Base-by-base conservation (phyloP, 2,329 filamentous ascomycete species). In the Pestalotiopsis sp. region DNA sequence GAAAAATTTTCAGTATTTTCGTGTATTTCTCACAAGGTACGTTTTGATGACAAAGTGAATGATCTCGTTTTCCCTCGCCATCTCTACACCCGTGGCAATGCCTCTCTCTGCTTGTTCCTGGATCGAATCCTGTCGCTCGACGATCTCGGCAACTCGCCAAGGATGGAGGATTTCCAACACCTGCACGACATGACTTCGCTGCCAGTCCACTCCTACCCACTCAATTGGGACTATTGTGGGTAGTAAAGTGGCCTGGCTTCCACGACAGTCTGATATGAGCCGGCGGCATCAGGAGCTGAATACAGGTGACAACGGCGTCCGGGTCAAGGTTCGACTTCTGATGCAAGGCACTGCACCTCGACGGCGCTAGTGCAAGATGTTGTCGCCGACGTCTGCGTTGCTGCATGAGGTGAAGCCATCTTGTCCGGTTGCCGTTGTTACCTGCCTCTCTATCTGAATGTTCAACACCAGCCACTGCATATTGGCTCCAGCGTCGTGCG, bases 321-420 rank as follows among this genome's bases (percentile, higher is more conserved):
- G 3, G 52, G n/a, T 25, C 57, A 59, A 59, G 57, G 23, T 27
- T 27, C 4, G 23, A 27, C 11, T 52, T 13, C 12, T 36, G 20
- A 31, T 66, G 45, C 63, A 66, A 25, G 63, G 25, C 57, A 66
- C 63, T 66, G 63, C 57, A 66, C 20, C 20, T 20, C 31, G 20
- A 39, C 12, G 12, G 41, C 60, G 11, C 49, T 66, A 57, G 63
- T 57, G 63, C 49, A 66, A 38, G 25, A 57, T 14, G 63, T n/a
- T 23, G 41, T 14, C 17, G 49, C 45, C 25, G 63, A n/a, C 23
- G 12, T 66, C 23, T 56, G 41, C 38, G 20, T 27, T 20, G 63
- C 31, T 38, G 59, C 27, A 52, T 52, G 17, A n/a, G 17, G 45
- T 2, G 45, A 23, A 52, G 45, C 45, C 17, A 52, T n/a, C 45